Evolutionary conservation across 192 early-diverging fungal genomes (phyloP).

Genomic region (Backusella westeae): DNA sequence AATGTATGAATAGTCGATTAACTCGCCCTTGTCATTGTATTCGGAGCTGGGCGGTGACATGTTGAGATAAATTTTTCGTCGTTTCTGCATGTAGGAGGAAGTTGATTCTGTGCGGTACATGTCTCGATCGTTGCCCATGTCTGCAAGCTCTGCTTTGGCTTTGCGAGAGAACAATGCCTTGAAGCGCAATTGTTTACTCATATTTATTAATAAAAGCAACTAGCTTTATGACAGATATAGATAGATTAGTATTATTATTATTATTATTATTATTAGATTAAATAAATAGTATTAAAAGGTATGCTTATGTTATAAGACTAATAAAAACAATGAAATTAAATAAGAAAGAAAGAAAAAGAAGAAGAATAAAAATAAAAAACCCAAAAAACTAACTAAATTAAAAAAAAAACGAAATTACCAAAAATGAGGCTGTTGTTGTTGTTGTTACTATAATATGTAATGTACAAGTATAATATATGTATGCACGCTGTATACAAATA

Average conservation of each 20-base stretch:
- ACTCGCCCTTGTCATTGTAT: slow-evolving; percentile 25
- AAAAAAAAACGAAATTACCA: neutral
- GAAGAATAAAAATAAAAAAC: neutral
- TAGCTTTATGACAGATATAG: neutral
- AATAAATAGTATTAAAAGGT: neutral
- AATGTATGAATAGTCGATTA: slow-evolving; percentile 29
- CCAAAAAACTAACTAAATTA: neutral
- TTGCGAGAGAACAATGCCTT: slow-evolving; percentile 13
- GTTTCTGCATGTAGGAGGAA: slow-evolving; percentile 30
- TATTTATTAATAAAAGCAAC: neutral
- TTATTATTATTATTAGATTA: neutral
- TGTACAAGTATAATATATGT: neutral
- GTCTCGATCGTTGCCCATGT: neutral
- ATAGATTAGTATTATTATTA: neutral
- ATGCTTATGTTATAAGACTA: neutral
- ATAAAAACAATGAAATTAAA: neutral
- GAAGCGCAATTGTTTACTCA: slow-evolving; percentile 1
- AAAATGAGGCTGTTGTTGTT: neutral
- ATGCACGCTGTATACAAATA: neutral
- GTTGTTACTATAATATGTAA: no score
- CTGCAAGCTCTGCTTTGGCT: neutral
- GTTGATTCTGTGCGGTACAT: slow-evolving; percentile 34
- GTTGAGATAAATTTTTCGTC: slow-evolving; percentile 43
- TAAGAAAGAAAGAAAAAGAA: neutral
- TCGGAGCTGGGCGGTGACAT: slow-evolving; percentile 18